Conservation (phyloP, 345 rosid genomes). For the Syzygium aqueum region DNA sequence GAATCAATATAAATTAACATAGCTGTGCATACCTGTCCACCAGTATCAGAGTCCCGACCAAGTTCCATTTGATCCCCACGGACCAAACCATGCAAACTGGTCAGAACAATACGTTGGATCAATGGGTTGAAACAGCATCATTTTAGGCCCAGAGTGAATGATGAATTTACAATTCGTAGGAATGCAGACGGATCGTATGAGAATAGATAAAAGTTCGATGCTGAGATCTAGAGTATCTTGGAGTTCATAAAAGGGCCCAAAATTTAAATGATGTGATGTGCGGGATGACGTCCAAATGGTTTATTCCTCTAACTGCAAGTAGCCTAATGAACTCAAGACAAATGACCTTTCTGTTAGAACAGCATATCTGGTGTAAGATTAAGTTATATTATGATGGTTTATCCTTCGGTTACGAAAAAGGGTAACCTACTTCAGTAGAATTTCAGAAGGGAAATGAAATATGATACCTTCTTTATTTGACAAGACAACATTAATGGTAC, state of each 20-base stretch:
- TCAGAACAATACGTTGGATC: neutral
- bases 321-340: neutral
- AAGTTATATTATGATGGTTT: neutral
- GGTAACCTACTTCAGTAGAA: neutral
- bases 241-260: neutral
- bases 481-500: neutral
- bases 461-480: neutral
- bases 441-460: neutral
- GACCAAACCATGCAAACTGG: conserved; percentile 88
- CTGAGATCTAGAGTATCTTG: neutral
- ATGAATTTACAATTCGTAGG: neutral
- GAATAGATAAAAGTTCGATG: neutral
- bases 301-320: neutral
- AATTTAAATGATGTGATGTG: neutral
- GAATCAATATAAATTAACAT: neutral
- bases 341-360: neutral
- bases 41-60: conserved; percentile 97
- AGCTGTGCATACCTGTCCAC: conserved; percentile 64
- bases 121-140: neutral
- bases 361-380: neutral
- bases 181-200: neutral
- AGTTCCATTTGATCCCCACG: conserved; percentile 99
- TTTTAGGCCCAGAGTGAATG: neutral
- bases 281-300: neutral
- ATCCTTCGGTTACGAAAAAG: neutral